Conservation (phyloP, 2,329 filamentous ascomycete genomes). For the Ilyonectria mors-panacis region DNA sequence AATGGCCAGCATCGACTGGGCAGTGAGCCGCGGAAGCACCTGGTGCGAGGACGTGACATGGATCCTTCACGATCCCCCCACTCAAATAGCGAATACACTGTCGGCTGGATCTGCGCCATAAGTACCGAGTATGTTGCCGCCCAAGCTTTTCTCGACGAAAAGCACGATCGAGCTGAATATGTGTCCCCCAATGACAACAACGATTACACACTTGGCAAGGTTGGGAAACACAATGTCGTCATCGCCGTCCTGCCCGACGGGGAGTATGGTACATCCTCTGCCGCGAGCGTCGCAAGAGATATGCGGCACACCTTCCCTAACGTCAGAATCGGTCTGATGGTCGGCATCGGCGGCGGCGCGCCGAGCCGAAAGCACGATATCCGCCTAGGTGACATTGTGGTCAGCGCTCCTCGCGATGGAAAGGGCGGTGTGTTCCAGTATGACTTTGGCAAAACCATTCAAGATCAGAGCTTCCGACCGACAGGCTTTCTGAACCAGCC, state of each 20-base stretch:
- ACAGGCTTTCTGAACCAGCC: no score
- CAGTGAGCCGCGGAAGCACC: no score
- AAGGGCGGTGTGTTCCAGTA: background rate
- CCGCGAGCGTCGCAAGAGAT: background rate
- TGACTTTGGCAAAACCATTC: background rate
- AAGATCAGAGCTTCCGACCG: background rate
- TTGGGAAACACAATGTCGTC: slow-evolving; percentile 1
- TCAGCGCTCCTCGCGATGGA: background rate
- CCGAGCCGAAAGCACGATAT: background rate
- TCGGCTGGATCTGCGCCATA: no score
- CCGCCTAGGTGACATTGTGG: background rate
- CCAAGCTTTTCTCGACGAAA: no score
- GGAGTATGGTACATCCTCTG: background rate
- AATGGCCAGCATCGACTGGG: no score
- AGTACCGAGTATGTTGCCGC: no score
- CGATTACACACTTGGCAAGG: no score
- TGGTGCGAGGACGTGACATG: no score
- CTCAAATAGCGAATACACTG: no score
- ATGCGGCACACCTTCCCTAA: background rate
- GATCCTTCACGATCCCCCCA: no score
- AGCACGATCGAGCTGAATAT: no score
- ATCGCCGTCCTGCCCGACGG: background rate
- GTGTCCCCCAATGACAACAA: background rate
- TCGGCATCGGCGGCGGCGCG: background rate
- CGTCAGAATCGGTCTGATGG: background rate